Evolutionary conservation across 2,329 filamentous ascomycete species (phyloP), one percentile per base, ranked within the genome.

Genomic region (Ceratocystis papillata): DNA sequence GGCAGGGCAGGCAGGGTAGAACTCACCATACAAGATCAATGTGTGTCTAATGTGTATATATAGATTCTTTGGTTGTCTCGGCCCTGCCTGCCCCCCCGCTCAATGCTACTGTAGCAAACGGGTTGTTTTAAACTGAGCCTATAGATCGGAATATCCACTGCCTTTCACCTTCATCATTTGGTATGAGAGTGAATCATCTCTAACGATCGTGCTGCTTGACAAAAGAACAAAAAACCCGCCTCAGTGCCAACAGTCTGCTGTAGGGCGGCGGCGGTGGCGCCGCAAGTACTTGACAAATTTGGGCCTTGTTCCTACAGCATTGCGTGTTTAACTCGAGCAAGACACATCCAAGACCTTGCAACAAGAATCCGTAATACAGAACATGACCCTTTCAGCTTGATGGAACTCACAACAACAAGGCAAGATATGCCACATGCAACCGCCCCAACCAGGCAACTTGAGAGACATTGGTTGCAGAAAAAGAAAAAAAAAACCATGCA

Each of bases 101-200:
- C 8, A n/a, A 57, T 57, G 53, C 53, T 57, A 57, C 53, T 30
- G 53, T 57, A 57, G 53, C 53, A 57, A n/a, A 57, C 20, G 53
- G 53, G 22, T 7, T 57, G 53, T 57, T 57, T 57, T 57, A 30
- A 57, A 57, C 22, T 30, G 22, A 57, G 22, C 22, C 53, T 30
- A 28, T 30, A 57, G 17, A 10, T 10, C 48, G 22, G 22, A 4
- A 25, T 20, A 20, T 50, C n/a, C 22, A 20, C n/a, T 50, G 20
- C 48, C 10, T 20, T 10, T 50, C n/a, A 10, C 48, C 8, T n/a
- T 8, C 22, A 10, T n/a, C 7, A 20, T 15, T 48, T 8, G 46
- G 46, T 10, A 41, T 12, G 37, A 15, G 37, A 41, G 37, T 41
- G 37, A 15, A 41, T 41, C 37, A 41, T 41, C 37, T 41, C 37